Evolutionary conservation across 2,329 filamentous ascomycete species (phyloP).

Genomic region (Calonectria multiphialidica): DNA sequence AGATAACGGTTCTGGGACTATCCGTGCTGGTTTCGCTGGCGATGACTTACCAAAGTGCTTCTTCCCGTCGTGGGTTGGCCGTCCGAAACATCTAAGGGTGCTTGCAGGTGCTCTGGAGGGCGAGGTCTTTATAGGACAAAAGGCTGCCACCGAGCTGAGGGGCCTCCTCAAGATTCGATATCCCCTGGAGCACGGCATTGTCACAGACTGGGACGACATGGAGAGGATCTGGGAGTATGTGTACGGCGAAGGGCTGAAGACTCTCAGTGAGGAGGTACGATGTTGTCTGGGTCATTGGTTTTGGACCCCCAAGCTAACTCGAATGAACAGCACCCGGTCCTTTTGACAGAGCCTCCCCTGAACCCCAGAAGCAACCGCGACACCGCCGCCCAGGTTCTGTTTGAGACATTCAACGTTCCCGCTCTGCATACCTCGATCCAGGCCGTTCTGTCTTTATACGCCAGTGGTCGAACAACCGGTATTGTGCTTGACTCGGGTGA

Average conservation of each 20-base stretch:
- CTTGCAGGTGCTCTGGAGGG: slow-evolving; percentile 97
- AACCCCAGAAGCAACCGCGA: slow-evolving; percentile 97
- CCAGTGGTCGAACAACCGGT: slow-evolving; percentile 94
- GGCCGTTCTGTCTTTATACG: slow-evolving; percentile 95
- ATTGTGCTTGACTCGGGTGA: slow-evolving; percentile 96
- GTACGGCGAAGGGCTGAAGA: slow-evolving; percentile 95
- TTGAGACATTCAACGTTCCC: slow-evolving; percentile 98
- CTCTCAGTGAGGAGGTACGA: slow-evolving; percentile 90
- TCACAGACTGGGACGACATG: slow-evolving; percentile 99
- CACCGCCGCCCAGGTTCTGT: slow-evolving; percentile 95
- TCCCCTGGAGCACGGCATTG: slow-evolving; percentile 96
- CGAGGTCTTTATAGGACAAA: slow-evolving; percentile 95
- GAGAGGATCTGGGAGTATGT: slow-evolving; percentile 99
- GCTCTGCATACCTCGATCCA: slow-evolving; percentile 97
- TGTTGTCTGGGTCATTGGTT: neutral
- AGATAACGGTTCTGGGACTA: slow-evolving; percentile 98
- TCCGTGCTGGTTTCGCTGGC: slow-evolving; percentile 95
- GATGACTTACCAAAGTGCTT: slow-evolving; percentile 96
- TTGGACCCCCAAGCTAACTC: slow-evolving; percentile 30
- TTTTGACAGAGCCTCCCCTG: slow-evolving; percentile 94
- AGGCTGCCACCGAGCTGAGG: slow-evolving; percentile 87
- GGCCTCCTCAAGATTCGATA: slow-evolving; percentile 96
- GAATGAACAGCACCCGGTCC: slow-evolving; percentile 81
- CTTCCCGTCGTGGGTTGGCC: slow-evolving; percentile 96
- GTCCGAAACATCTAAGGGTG: slow-evolving; percentile 94